Evolutionary conservation across 768 basidiomycete species (phyloP).

Genomic region (Amanita inopinata): DNA sequence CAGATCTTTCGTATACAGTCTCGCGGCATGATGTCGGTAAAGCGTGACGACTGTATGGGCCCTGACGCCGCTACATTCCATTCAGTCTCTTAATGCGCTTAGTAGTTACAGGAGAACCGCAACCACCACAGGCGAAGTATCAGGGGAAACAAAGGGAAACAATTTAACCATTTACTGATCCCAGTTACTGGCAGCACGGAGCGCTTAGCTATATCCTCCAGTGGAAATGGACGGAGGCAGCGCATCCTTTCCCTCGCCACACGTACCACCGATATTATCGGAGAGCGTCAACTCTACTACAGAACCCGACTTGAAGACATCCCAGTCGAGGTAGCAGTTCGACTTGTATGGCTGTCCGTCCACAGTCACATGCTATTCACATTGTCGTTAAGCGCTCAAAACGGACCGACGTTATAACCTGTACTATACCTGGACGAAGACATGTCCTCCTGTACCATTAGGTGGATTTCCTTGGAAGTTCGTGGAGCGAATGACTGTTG

Average conservation of each 20-base stretch:
- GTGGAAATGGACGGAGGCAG: slow-evolving; percentile 57
- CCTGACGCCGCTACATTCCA: too few species aligned
- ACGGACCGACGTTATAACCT: too few species aligned
- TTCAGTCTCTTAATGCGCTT: too few species aligned
- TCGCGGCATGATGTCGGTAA: too few species aligned
- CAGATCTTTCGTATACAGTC: too few species aligned
- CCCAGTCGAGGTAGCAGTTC: slow-evolving; percentile 59
- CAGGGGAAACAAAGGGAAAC: too few species aligned
- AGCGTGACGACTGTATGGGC: too few species aligned
- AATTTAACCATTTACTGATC: too few species aligned
- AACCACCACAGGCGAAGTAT: too few species aligned
- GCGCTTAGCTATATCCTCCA: slow-evolving; percentile 46
- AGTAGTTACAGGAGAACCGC: too few species aligned
- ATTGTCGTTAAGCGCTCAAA: not conserved
- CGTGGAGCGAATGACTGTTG: slow-evolving; percentile 41
- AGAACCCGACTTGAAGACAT: slow-evolving; percentile 44
- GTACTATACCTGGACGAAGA: slow-evolving; percentile 43
- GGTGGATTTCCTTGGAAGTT: slow-evolving; percentile 44
- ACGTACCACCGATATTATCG: slow-evolving; percentile 40
- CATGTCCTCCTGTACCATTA: slow-evolving; percentile 40
- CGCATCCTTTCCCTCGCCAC: slow-evolving; percentile 35
- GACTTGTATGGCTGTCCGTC: slow-evolving; percentile 50
- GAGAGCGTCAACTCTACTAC: slow-evolving; percentile 47
- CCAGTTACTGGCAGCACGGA: too few species aligned
- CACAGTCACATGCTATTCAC: slow-evolving; percentile 44